Evolutionary conservation across 805 yeast genomes (phyloP), one percentile per base, ranked within the genome.

Genomic region (Candida ficus): DNA sequence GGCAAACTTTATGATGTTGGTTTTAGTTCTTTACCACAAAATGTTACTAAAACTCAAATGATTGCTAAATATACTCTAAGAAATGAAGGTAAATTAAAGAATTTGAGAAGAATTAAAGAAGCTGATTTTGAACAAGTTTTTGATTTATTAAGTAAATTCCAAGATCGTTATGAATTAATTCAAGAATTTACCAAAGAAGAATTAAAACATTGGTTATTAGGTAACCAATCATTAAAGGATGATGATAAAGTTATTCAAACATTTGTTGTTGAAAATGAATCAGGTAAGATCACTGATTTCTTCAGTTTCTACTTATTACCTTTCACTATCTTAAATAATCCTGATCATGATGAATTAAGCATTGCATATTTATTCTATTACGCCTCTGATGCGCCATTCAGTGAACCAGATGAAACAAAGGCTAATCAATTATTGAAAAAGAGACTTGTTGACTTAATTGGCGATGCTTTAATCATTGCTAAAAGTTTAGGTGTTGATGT

Each of bases 291-390:
- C 47, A 80, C 96, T 10, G 99, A 93, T 62, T 87, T 90, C 60
- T 76, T 87, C 57, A 87, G 96, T 9, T 93, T 85, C 64, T 93
- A 89, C 59, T 73, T 89, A 35, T 70, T 93, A 33, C 97, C 97
- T 33, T 87, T 89, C 63, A 76, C 89, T 0, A 93, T 93, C 7
- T 67, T 93, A 48, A 67, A 79, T 48, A 78, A 84, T 53, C 62
- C 77, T 4, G 57, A 67, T 27, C 83, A 87, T 59, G 68, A 75
- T 33, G 78, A 80, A 41, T 62, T 93, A 46, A 88, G 88, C 3
- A 83, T 90, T 40, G 96, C 97, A 1, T 93, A 93, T 57, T 64
- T 88, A 46, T 93, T 76, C 63, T 91, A 93, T 64, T 91, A 91
- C 57, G 97, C 95, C 2, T 71, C 95, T 1, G 83, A 83, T 39